phyloP scores from a whole-genome alignment of 306 rosid genomes.

The barrel medic (Medicago truncatula) region MtrunA17r5.0-ANR NC_053045.1:63254001-63254500 shows the following conservation, averaged over 20 bases:
- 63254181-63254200: constrained; percentile 71
- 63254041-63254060: neutral
- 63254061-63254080: neutral
- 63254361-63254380: constrained; percentile 76
- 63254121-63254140: constrained; percentile 69
- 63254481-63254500: constrained; percentile 60
- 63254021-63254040: no score
- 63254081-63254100: constrained; percentile 34
- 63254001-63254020: no score
- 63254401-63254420: constrained; percentile 58
- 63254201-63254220: constrained; percentile 91
- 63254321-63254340: constrained; percentile 54
- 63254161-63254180: constrained; percentile 88
- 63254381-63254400: constrained; percentile 56
- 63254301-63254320: constrained; percentile 55
- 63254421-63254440: constrained; percentile 49
- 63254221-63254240: constrained; percentile 53
- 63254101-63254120: constrained; percentile 48
- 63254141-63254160: constrained; percentile 68
- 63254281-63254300: constrained; percentile 64
- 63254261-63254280: constrained; percentile 62
- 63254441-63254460: no score
- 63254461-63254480: neutral
- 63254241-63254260: constrained; percentile 57
- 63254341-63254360: constrained; percentile 68